Percentiles rank a stretch among this genome's conserved stretches.
Conservation (phyloP, 2,329 filamentous ascomycete species). For the Neopestalotiopsis sp. region DNA sequence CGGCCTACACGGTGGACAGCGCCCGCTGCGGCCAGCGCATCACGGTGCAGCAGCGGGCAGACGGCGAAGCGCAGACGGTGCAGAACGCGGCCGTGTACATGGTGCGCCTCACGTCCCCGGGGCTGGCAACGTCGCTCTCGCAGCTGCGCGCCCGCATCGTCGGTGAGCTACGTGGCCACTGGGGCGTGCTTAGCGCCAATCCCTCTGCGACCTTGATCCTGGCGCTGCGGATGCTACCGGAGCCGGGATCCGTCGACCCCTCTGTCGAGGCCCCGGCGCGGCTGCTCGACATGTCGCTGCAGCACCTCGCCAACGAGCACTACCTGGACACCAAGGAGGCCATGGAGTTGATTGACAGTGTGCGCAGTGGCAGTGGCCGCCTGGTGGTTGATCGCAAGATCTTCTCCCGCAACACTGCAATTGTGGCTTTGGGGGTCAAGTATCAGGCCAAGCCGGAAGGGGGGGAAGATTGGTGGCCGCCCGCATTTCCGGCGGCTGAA, state of each 20-base stretch:
- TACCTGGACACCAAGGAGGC: conserved; percentile 23
- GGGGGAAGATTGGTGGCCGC: background rate
- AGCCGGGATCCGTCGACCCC: conserved; percentile 25
- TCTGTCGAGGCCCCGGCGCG: conserved; percentile 31
- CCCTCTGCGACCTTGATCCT: conserved; percentile 34
- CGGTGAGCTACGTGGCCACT: conserved; percentile 38
- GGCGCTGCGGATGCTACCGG: conserved; percentile 30
- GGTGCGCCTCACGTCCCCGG: conserved; percentile 4
- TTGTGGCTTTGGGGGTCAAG: background rate
- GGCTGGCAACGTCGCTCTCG: background rate
- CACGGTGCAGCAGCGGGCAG: background rate
- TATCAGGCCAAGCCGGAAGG: conserved; percentile 25
- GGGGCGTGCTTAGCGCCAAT: conserved; percentile 36
- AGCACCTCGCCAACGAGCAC: conserved; percentile 36
- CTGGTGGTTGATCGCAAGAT: conserved; percentile 8
- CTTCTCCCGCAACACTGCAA: background rate
- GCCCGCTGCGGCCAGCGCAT: conserved; percentile 14
- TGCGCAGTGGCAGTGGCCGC: background rate
- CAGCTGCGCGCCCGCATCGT: conserved; percentile 21
- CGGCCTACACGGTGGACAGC: conserved; percentile 18
- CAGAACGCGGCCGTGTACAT: conserved; percentile 9
- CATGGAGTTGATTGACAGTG: background rate
- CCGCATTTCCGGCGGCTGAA: background rate
- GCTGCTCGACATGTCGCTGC: conserved; percentile 34
- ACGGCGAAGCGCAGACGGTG: background rate